Evolutionary conservation across 2,329 filamentous ascomycete species (phyloP).

Genomic region (Aspergillus melleus): DNA sequence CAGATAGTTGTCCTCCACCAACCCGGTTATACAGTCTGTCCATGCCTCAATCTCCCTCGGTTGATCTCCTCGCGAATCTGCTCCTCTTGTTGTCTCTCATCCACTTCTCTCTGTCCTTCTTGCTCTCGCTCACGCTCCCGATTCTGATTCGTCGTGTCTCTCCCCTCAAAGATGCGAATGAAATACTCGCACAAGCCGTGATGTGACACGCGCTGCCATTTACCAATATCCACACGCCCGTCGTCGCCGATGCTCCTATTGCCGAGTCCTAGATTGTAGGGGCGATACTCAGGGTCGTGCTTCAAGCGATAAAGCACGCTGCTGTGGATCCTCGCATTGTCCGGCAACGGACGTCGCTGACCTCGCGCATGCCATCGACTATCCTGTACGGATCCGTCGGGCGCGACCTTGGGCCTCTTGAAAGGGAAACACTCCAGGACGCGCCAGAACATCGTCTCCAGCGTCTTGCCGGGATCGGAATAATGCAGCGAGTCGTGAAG

Average conservation of each 20-base stretch:
- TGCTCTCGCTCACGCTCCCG: neutral
- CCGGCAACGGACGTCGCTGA: slow-evolving; percentile 14
- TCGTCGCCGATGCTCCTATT: slow-evolving; percentile 1
- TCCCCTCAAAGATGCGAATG: neutral
- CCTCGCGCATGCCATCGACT: slow-evolving; percentile 19
- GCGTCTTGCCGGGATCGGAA: slow-evolving; percentile 10
- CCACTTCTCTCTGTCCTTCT: neutral
- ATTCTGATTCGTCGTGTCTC: neutral
- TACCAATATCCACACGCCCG: slow-evolving; percentile 10
- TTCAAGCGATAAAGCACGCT: slow-evolving; percentile 16
- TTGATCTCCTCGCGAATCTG: neutral
- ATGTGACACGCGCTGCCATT: slow-evolving; percentile 1
- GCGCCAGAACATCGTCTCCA: slow-evolving; percentile 22
- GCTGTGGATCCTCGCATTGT: slow-evolving; percentile 14
- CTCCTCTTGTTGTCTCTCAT: neutral
- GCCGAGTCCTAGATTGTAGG: slow-evolving; percentile 23
- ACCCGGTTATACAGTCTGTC: neutral
- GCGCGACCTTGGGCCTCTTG: slow-evolving; percentile 15
- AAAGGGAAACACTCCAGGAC: slow-evolving; percentile 19
- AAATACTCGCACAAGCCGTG: slow-evolving; percentile 3
- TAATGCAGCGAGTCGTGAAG: slow-evolving; percentile 21
- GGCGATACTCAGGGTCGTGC: slow-evolving; percentile 15
- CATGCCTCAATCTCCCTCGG: neutral
- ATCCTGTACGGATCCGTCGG: slow-evolving; percentile 13
- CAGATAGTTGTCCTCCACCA: neutral